phyloP scores from a whole-genome alignment of 192 early-diverging fungal genomes.

The Entrophospora sp. region DNA sequence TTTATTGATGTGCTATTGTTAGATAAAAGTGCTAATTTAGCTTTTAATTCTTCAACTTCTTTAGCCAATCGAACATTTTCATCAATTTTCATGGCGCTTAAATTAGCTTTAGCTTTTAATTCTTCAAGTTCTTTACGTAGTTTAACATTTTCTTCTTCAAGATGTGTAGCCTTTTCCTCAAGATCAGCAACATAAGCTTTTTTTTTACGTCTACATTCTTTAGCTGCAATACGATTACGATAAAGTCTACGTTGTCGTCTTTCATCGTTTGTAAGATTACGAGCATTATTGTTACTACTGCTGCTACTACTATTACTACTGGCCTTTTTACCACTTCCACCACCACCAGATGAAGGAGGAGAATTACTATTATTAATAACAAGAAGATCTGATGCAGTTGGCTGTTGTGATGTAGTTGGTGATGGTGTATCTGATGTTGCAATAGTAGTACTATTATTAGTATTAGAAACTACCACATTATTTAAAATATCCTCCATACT shows the following conservation, averaged over 20 bases:
- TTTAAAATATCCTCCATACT: no score
- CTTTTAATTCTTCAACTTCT: conserved; percentile 60
- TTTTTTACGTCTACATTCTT: conserved; percentile 79
- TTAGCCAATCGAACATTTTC: conserved; percentile 54
- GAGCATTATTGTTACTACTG: no score
- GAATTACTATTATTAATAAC: no score
- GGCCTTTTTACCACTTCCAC: no score
- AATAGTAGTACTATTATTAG: no score
- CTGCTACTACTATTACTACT: no score
- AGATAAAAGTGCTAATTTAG: conserved; percentile 58
- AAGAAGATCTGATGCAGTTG: no score
- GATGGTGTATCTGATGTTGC: no score
- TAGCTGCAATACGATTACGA: conserved; percentile 72
- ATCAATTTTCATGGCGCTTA: conserved; percentile 45
- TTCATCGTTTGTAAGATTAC: conserved; percentile 57
- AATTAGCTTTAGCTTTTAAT: conserved; percentile 52
- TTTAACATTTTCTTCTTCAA: conserved; percentile 53
- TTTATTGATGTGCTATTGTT: no score
- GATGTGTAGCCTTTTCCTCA: conserved; percentile 49
- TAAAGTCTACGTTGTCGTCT: conserved; percentile 64
- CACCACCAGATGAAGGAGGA: no score
- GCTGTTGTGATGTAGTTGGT: no score
- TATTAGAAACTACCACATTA: no score
- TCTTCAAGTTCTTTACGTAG: conserved; percentile 64
- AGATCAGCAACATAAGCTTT: conserved; percentile 69